Base-by-base conservation (phyloP, 176 grass and related monocot species). In the Metroxylon sagu region DNA sequence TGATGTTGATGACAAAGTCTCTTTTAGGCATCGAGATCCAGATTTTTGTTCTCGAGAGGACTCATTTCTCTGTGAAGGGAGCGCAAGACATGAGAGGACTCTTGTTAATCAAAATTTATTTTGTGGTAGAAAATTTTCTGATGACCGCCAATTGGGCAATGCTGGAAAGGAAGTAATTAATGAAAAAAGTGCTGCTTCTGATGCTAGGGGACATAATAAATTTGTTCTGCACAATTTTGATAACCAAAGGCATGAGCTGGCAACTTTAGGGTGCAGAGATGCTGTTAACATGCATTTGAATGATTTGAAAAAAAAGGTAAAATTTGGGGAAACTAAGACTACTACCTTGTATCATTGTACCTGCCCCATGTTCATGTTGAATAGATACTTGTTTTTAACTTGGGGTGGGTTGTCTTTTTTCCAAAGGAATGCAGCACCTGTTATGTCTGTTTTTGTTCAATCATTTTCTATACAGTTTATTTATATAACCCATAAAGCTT, bases 241-340 rank as follows among this genome's bases (percentile, higher is more conserved):
- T 77, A 70, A 80, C 61, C 66, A 29, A 80, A 80, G 78, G 27
- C 68, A 65, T 65, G 66, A 77, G 17, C 29, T 72, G 8, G 7
- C 65, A 69, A 75, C 71, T 72, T 73, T 83, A 52, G 68, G 64
- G 57, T 48, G 6, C 66, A 64, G 58, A 43, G 59, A 69, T 16
- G 25, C 65, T 26, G 60, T 82, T 85, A 80, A 76, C 53, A 64
- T 80, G 50, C 39, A n/a, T 72, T 85, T 75, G 82, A 82, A 69
- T 54, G 66, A 72, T 85, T 77, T 74, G 70, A 73, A 82, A 77
- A 80, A 68, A 85, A 95, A 95, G 89, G 85, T 89, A 95, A 84
- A 82, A 64, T 70, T 83, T 82, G 73, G 75, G 76, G 59, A 77
- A 78, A 50, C 64, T 80, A 77, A 80, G 62, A 57, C 52, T 69